A percentile compares a stretch with the other conserved stretches of the same genome.
These are phyloP conservation scores for Ophiostoma angusticollis DNA, from an alignment of 2,329 filamentous ascomycete genomes.

Conservation along the genomic window DNA sequence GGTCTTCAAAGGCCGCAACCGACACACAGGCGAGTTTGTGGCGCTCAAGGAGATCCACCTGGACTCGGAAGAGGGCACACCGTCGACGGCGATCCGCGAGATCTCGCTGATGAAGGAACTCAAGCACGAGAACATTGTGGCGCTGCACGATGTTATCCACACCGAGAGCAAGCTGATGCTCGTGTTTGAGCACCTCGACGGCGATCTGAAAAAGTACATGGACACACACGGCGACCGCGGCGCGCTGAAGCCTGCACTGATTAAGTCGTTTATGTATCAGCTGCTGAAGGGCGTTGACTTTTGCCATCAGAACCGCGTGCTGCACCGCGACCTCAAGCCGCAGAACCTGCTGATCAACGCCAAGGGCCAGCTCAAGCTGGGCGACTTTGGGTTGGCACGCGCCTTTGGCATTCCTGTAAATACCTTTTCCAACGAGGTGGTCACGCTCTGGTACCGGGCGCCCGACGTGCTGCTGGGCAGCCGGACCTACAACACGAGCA, in stretches of 20 bases:
- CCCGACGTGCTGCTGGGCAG: slow-evolving; percentile 90
- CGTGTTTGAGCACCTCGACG: slow-evolving; percentile 98
- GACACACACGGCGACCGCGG: slow-evolving; percentile 82
- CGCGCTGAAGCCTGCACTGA: slow-evolving; percentile 74
- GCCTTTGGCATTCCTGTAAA: slow-evolving; percentile 97
- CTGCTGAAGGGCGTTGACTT: slow-evolving; percentile 91
- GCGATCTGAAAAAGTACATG: slow-evolving; percentile 98
- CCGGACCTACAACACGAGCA: slow-evolving; percentile 97
- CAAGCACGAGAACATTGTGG: slow-evolving; percentile 97
- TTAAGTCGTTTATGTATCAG: slow-evolving; percentile 99
- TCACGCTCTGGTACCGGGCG: slow-evolving; percentile 94
- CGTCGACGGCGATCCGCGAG: slow-evolving; percentile 92
- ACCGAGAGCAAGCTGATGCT: slow-evolving; percentile 99
- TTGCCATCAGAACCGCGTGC: slow-evolving; percentile 91
- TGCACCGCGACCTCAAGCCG: slow-evolving; percentile 91
- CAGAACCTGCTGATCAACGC: slow-evolving; percentile 94
- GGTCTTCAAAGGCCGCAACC: slow-evolving; percentile 95
- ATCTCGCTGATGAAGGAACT: slow-evolving; percentile 99
- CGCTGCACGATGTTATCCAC: slow-evolving; percentile 95
- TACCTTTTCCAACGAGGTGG: slow-evolving; percentile 95
- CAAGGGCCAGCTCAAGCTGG: slow-evolving; percentile 81
- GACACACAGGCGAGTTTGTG: slow-evolving; percentile 91
- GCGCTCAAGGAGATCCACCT: slow-evolving; percentile 98
- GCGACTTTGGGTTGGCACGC: slow-evolving; percentile 85
- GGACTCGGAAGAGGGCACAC: slow-evolving; percentile 95